These are phyloP conservation scores for Suillus subluteus DNA, from an alignment of 768 basidiomycete species.

Conservation along the genomic window DNA sequence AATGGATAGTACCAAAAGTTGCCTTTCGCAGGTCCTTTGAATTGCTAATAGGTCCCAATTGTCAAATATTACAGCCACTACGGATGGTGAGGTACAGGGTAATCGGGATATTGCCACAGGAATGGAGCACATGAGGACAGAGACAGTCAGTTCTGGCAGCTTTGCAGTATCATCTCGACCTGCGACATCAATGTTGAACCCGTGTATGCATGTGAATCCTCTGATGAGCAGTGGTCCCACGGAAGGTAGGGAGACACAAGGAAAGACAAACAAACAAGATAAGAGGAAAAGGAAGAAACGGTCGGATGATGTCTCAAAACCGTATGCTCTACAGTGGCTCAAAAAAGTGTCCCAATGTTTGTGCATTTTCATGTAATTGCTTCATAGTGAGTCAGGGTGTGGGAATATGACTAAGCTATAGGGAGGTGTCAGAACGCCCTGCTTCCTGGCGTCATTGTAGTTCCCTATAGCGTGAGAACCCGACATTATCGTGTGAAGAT, in stretches of 20 bases:
- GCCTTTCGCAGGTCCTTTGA: constrained; percentile 50
- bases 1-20: constrained; percentile 52
- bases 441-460: too few species aligned
- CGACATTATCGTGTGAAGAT: too few species aligned
- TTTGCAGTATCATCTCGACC: constrained; percentile 44
- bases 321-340: too few species aligned
- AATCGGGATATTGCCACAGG: constrained; percentile 6
- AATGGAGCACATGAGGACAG: constrained; percentile 15
- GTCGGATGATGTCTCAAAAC: constrained; percentile 75
- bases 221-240: constrained; percentile 33
- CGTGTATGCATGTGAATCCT: constrained; percentile 73
- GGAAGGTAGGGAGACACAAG: constrained; percentile 21
- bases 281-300: constrained; percentile 52
- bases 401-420: too few species aligned
- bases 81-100: constrained; percentile 11
- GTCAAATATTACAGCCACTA: constrained; percentile 15
- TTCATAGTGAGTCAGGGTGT: too few species aligned
- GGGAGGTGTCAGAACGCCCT: too few species aligned
- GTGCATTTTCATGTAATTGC: too few species aligned
- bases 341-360: too few species aligned
- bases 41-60: constrained; percentile 27
- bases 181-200: constrained; percentile 69
- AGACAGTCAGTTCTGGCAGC: constrained; percentile 35
- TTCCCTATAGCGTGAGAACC: too few species aligned
- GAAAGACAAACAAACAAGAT: constrained; percentile 38